Evolutionary conservation across 2,329 filamentous ascomycete genomes (phyloP).

Genomic region (Ceratocystis cacaofunesta): DNA sequence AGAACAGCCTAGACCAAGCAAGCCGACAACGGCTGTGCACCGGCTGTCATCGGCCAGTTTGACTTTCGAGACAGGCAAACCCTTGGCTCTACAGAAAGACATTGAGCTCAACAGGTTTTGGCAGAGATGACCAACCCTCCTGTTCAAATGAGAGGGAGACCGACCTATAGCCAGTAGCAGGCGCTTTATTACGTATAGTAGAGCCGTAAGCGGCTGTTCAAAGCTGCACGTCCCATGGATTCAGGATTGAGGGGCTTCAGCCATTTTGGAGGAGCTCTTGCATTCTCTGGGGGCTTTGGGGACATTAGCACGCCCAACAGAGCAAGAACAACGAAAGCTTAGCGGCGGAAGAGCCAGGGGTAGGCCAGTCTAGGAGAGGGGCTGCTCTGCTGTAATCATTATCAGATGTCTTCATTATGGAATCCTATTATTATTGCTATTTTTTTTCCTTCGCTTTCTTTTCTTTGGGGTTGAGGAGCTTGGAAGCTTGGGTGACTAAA

Average conservation of each 20-base stretch:
- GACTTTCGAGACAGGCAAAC: neutral
- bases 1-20: neutral
- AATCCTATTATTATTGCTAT: neutral
- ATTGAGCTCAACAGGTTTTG: neutral
- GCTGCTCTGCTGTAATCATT: neutral
- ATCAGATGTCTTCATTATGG: neutral
- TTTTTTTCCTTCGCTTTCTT: neutral
- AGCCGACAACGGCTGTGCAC: neutral
- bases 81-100: neutral
- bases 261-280: neutral
- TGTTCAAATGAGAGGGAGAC: neutral
- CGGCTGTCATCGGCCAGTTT: neutral
- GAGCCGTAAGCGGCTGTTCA: neutral
- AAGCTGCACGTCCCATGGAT: neutral
- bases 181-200: neutral
- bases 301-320: neutral
- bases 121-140: neutral
- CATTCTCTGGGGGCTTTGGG: neutral
- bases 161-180: neutral
- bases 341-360: neutral
- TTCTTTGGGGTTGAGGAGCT: neutral
- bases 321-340: neutral
- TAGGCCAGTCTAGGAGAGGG: neutral
- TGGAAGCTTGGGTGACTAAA: conserved; percentile 5
- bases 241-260: neutral